phyloP scores from a whole-genome alignment of 345 rosid species.

The Salix suchowensis region DNA sequence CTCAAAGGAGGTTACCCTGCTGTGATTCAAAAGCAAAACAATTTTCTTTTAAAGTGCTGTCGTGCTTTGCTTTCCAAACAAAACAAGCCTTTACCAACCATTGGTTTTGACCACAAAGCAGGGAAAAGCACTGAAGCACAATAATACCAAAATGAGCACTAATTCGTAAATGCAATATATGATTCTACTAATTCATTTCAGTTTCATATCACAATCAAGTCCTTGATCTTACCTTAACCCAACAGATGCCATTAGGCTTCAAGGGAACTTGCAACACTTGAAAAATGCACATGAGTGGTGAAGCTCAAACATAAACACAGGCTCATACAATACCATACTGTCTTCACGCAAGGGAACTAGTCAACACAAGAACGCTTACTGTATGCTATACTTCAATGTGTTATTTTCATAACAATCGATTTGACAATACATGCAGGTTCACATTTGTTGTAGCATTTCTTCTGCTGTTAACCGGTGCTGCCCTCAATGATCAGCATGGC shows the following conservation, averaged over 20 bases:
- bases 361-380: no score
- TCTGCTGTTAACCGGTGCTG: constrained; percentile 71
- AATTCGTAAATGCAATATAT: no score
- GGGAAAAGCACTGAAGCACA: background rate
- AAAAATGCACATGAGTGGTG: background rate
- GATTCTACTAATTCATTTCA: background rate
- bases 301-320: background rate
- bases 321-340: background rate
- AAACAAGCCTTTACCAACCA: background rate
- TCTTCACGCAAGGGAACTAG: no score
- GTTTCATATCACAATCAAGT: background rate
- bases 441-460: constrained; percentile 73
- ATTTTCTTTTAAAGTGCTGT: no score
- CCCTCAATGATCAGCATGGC: constrained; percentile 60
- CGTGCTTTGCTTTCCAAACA: background rate
- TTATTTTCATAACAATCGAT: background rate
- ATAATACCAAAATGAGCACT: background rate
- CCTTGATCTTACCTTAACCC: background rate
- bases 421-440: constrained; percentile 49
- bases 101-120: background rate
- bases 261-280: background rate
- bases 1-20: background rate
- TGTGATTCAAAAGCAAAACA: no score
- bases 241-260: background rate
- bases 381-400: background rate